phyloP scores from a whole-genome alignment of 2,329 filamentous ascomycete genomes.

The Teratosphaeria pseudoeucalypti region DNA sequence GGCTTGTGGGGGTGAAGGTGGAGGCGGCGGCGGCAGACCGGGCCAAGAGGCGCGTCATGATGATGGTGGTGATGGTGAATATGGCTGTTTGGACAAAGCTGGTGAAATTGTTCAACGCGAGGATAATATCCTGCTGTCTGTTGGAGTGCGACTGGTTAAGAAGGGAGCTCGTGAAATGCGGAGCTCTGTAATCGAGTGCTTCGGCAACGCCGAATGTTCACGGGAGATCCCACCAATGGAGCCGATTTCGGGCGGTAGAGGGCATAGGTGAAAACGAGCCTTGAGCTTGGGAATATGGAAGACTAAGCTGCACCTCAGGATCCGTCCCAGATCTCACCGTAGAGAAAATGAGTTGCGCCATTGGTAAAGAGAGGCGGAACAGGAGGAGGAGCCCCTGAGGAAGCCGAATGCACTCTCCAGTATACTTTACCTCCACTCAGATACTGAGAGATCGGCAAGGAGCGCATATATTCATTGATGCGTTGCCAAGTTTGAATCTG shows the following conservation, averaged over 20 bases:
- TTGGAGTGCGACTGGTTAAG: background rate
- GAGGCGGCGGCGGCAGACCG: background rate
- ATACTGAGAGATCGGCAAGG: background rate
- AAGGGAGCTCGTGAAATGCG: background rate
- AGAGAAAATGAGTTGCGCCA: background rate
- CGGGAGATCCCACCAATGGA: background rate
- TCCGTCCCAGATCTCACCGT: background rate
- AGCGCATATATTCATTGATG: background rate
- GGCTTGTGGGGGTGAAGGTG: background rate
- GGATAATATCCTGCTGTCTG: background rate
- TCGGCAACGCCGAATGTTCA: background rate
- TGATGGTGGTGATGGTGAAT: background rate
- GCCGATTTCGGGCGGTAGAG: background rate
- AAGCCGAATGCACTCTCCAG: background rate
- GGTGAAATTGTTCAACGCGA: background rate
- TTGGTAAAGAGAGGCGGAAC: background rate
- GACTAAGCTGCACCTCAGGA: background rate
- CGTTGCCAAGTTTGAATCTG: background rate
- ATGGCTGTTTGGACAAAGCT: background rate
- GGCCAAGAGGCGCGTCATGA: background rate
- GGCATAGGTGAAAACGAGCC: background rate
- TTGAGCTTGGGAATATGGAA: background rate
- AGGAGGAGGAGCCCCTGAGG: background rate
- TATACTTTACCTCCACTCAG: background rate
- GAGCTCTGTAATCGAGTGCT: background rate